phyloP scores from a whole-genome alignment of 768 basidiomycete genomes.

The Cystobasidium onofrii region DNA sequence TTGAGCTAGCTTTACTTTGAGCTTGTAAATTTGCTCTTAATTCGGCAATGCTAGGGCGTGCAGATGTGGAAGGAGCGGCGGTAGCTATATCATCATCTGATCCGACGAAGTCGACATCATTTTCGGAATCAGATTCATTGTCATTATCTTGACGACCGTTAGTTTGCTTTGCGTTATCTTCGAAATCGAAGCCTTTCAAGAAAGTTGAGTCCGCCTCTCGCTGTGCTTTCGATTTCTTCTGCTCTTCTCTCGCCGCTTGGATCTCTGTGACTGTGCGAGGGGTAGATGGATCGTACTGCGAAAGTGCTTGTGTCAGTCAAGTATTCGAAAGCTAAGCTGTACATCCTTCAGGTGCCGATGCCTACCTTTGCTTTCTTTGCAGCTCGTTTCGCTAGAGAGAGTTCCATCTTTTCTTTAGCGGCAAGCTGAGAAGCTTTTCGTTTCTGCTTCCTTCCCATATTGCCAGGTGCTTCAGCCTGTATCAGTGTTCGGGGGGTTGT shows the following conservation, averaged over 20 bases:
- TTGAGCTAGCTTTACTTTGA: neutral
- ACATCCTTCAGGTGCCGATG: neutral
- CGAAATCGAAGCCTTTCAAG: conserved; percentile 45
- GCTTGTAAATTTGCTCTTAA: neutral
- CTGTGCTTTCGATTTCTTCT: conserved; percentile 38
- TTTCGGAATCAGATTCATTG: conserved; percentile 43
- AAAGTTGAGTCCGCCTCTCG: conserved; percentile 40
- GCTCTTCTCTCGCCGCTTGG: conserved; percentile 42
- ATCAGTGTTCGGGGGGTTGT: neutral
- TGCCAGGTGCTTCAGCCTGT: conserved; percentile 65
- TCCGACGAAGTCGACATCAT: conserved; percentile 39
- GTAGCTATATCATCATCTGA: conserved; percentile 36
- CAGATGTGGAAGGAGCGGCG: neutral
- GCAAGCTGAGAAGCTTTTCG: conserved; percentile 67
- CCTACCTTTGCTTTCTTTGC: conserved; percentile 74
- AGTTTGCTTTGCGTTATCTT: conserved; percentile 40
- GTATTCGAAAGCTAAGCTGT: neutral
- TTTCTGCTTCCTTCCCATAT: neutral
- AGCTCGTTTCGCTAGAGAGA: conserved; percentile 42
- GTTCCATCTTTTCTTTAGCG: conserved; percentile 56
- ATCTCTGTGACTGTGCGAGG: conserved; percentile 66
- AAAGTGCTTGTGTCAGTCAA: neutral
- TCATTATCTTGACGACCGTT: conserved; percentile 46
- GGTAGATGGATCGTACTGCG: conserved; percentile 84
- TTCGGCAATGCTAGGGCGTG: neutral